These are phyloP conservation scores for Hyaloscypha hepaticicola DNA, from an alignment of 495 filamentous ascomycete species.

Conservation along the genomic window DNA sequence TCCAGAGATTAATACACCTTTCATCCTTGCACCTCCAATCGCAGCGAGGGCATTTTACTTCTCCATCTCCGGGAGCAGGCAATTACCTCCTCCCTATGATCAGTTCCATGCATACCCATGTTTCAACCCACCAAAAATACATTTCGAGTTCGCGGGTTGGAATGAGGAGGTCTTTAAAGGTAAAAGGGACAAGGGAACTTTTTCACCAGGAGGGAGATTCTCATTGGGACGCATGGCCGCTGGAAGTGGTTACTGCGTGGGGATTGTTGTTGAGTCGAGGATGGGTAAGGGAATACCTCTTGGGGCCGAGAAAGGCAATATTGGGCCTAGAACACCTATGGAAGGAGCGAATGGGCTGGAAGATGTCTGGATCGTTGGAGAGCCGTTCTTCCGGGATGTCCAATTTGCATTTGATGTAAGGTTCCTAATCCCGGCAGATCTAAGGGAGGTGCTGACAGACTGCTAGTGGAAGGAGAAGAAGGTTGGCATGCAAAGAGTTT, in stretches of 20 bases:
- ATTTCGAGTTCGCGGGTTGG: constrained; percentile 16
- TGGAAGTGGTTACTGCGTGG: constrained; percentile 23
- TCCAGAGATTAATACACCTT: constrained; percentile 17
- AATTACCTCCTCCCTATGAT: constrained; percentile 15
- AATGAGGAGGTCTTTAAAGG: constrained; percentile 12
- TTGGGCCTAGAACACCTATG: background rate
- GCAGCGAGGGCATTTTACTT: constrained; percentile 19
- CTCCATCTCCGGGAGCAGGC: constrained; percentile 14
- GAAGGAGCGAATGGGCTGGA: constrained; percentile 7
- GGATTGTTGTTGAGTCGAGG: constrained; percentile 23
- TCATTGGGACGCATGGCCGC: constrained; percentile 18
- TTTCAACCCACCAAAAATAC: constrained; percentile 20
- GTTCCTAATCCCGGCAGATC: background rate
- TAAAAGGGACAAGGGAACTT: constrained; percentile 7
- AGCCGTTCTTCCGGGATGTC: constrained; percentile 24
- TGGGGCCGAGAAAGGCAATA: background rate
- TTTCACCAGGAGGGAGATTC: constrained; percentile 13
- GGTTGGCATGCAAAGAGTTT: constrained; percentile 10
- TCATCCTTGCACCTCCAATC: constrained; percentile 17
- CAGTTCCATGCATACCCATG: constrained; percentile 25
- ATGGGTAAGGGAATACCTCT: background rate
- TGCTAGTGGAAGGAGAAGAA: constrained; percentile 11
- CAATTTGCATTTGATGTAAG: constrained; percentile 21
- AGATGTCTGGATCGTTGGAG: constrained; percentile 24
- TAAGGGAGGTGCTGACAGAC: background rate